These are phyloP conservation scores for Neoascochyta sp. DNA, from an alignment of 2,329 filamentous ascomycete genomes.

Conservation along the genomic window DNA sequence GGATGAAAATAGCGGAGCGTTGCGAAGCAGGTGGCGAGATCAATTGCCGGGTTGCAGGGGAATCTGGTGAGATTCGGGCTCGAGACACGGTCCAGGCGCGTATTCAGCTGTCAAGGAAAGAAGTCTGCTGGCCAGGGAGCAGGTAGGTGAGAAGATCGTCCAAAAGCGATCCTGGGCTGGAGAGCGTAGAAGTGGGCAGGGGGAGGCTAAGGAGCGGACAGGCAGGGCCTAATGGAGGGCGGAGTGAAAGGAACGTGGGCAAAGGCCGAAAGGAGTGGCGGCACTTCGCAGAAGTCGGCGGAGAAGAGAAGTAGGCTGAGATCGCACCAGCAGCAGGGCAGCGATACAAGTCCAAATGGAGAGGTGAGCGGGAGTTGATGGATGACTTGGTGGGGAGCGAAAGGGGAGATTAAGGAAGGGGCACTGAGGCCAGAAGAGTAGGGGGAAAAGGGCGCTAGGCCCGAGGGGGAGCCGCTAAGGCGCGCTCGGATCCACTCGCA, in stretches of 20 bases:
- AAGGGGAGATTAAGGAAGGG: slow-evolving; percentile 35
- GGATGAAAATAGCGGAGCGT: slow-evolving; percentile 26
- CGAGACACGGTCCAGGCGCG: slow-evolving; percentile 38
- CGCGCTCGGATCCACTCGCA: slow-evolving; percentile 7
- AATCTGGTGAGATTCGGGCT: slow-evolving; percentile 22
- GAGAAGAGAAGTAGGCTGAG: slow-evolving; percentile 37
- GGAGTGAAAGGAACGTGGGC: slow-evolving; percentile 38
- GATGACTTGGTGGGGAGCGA: slow-evolving; percentile 29
- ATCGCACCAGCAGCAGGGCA: slow-evolving; percentile 36
- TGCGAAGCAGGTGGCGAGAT: slow-evolving; percentile 21
- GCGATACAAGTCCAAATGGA: slow-evolving; percentile 34
- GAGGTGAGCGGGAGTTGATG: slow-evolving; percentile 36
- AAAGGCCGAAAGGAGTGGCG: slow-evolving; percentile 44
- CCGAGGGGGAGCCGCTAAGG: slow-evolving; percentile 5
- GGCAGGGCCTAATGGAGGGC: slow-evolving; percentile 35
- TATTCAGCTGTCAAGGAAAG: slow-evolving; percentile 26
- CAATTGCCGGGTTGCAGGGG: slow-evolving; percentile 19
- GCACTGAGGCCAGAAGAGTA: slow-evolving; percentile 24
- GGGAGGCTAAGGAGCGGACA: slow-evolving; percentile 39
- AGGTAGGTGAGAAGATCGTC: slow-evolving; percentile 33
- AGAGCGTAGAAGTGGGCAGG: slow-evolving; percentile 25
- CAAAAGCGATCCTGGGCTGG: slow-evolving; percentile 35
- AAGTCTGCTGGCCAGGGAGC: slow-evolving; percentile 39
- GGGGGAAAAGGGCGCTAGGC: slow-evolving; percentile 24
- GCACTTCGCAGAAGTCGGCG: slow-evolving; percentile 41